These are phyloP conservation scores for Cladorrhinum sp. DNA, from an alignment of 2,329 filamentous ascomycete genomes.

Conservation along the genomic window DNA sequence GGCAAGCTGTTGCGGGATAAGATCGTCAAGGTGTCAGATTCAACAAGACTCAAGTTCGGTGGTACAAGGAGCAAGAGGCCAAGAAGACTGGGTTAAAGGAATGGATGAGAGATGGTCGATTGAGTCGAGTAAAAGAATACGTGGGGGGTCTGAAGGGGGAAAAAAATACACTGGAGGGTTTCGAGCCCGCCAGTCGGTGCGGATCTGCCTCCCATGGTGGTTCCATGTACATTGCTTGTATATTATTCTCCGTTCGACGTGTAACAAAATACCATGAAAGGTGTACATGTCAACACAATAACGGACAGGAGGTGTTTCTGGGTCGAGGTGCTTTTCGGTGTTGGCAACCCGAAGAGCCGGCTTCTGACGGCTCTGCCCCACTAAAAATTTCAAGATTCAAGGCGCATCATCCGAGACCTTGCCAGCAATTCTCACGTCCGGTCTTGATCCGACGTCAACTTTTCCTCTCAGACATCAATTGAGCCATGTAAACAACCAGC, in stretches of 20 bases:
- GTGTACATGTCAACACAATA: background rate
- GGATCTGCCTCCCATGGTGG: background rate
- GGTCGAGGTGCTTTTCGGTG: background rate
- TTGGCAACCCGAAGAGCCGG: constrained; percentile 3
- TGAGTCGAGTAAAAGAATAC: background rate
- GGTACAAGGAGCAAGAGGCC: constrained; percentile 82
- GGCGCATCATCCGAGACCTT: background rate
- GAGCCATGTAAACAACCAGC: constrained; percentile 18
- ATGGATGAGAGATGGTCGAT: background rate
- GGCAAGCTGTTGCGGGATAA: constrained; percentile 70
- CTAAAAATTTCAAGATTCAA: constrained; percentile 21
- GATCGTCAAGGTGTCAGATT: constrained; percentile 78
- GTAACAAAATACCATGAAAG: background rate
- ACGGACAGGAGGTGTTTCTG: background rate
- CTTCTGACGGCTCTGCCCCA: constrained; percentile 17
- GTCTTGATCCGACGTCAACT: constrained; percentile 1
- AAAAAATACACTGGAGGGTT: background rate
- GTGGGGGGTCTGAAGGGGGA: background rate
- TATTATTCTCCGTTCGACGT: background rate
- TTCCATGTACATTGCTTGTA: constrained; percentile 7
- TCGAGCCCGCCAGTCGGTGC: background rate
- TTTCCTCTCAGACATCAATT: constrained; percentile 2
- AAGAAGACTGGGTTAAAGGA: constrained; percentile 67
- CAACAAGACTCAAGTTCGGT: constrained; percentile 91
- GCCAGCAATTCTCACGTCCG: background rate